Base-by-base conservation (phyloP, 1,284 basidiomycete genomes). In the Sanghuangporus baumii region DNA sequence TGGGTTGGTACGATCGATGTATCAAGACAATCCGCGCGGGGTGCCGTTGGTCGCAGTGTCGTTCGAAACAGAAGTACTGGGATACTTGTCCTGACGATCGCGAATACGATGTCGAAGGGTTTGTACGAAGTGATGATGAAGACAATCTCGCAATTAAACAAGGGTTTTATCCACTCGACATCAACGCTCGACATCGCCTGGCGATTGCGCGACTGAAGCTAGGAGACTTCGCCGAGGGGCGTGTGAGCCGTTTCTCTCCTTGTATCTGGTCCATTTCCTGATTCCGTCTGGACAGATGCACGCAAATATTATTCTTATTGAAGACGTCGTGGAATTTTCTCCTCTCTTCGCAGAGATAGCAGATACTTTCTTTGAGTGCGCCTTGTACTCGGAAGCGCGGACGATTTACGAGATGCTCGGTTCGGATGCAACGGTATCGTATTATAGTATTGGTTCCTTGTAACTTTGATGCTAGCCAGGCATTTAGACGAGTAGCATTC, bases 21-120 rank as follows among this genome's bases (percentile, higher is more conserved):
- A 78, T 95, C 11, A 77, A 84, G 12, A 83, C 86, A 0, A 87
- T 97, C 61, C 80, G 90, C 46, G 79, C 80, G 59, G 95, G 94
- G 0, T 88, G 86, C 57, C 77, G 96, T 54, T 98, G 96, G 96
- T 74, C 98, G 11, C 93, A 96, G 72, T 93, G 93, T 0, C 78
- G 96, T 40, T 78, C 75, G n/a, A 76, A 80, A 38, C 86, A 91
- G 71, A 82, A 78, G 61, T 87, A 88, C 61, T 97, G 95, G 94
- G 92, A 95, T 67, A 73, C 83, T 23, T 84, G 87, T 60, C 82
- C 85, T 41, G 96, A 97, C 71, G 95, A 98, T 72, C 78, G 94
- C 60, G 96, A 98, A 74, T 97, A 85, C 69, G 92, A 95, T 69
- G 73, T 81, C 2, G 75, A 72, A 66, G 69, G 74, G 51, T 63